phyloP scores from a whole-genome alignment of 768 basidiomycete species.

The Boletus fagicola region DNA sequence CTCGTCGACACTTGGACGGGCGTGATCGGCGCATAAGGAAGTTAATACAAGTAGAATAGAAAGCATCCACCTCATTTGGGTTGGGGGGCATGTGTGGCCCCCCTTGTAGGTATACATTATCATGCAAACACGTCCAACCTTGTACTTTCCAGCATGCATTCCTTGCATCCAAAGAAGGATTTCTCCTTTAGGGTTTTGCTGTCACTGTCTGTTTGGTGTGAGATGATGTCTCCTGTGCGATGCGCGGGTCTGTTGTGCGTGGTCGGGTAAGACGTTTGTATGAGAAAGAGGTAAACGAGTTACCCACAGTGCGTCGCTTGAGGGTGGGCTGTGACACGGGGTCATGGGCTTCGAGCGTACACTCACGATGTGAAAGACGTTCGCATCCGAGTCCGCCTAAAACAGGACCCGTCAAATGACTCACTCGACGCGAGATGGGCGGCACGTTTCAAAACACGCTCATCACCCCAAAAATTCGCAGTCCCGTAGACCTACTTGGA shows the following conservation, averaged over 20 bases:
- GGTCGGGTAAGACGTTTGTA: neutral
- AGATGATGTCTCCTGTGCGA: conserved; percentile 4
- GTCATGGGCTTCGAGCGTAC: too few species aligned
- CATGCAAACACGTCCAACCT: neutral
- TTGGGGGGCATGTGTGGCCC: neutral
- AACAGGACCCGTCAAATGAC: neutral
- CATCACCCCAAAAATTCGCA: conserved; percentile 12
- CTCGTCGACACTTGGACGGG: conserved; percentile 80
- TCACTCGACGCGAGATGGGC: neutral
- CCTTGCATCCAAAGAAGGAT: neutral
- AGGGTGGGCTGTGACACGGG: conserved; percentile 5
- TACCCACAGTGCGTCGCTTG: conserved; percentile 22
- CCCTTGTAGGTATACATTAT: neutral
- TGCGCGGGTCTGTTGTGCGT: conserved; percentile 10
- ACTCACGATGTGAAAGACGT: conserved; percentile 19
- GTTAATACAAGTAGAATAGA: neutral
- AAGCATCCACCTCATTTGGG: neutral
- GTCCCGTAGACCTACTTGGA: conserved; percentile 16
- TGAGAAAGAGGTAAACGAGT: neutral
- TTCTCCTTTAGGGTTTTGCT: neutral
- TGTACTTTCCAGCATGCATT: neutral
- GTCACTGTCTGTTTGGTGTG: neutral
- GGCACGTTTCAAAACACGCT: neutral
- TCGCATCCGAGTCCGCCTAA: conserved; percentile 21
- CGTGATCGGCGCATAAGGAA: conserved; percentile 33